These are phyloP conservation scores for Phenoliferia sp. DNA, from an alignment of 1,284 basidiomycete species.

Conservation along the genomic window DNA sequence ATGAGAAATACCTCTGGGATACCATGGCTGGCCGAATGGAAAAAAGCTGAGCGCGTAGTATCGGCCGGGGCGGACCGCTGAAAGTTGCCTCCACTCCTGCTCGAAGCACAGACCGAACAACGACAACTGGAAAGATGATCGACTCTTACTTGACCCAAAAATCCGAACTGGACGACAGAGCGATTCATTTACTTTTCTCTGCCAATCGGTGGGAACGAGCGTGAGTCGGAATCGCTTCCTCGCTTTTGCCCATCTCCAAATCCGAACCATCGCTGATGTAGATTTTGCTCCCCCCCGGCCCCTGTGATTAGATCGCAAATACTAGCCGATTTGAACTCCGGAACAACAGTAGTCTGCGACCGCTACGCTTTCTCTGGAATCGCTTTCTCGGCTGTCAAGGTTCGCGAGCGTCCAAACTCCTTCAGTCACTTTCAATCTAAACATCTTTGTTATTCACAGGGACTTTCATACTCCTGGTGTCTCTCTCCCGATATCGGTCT, in stretches of 20 bases:
- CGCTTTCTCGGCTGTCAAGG: slow-evolving; percentile 86
- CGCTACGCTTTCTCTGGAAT: slow-evolving; percentile 96
- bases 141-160: slow-evolving; percentile 79
- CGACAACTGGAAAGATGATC: slow-evolving; percentile 87
- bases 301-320: slow-evolving; percentile 56
- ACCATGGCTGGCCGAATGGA: background rate
- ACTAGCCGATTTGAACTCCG: slow-evolving; percentile 55
- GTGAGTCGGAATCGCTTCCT: slow-evolving; percentile 56
- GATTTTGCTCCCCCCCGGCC: background rate
- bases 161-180: slow-evolving; percentile 81
- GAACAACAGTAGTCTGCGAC: slow-evolving; percentile 78
- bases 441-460: slow-evolving; percentile 39
- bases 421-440: background rate
- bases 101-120: slow-evolving; percentile 70
- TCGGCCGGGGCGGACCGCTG: background rate
- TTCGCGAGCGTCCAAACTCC: slow-evolving; percentile 29
- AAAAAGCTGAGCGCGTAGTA: too few species aligned
- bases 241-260: background rate
- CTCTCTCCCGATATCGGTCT: slow-evolving; percentile 75
- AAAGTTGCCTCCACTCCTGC: background rate
- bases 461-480: slow-evolving; percentile 67
- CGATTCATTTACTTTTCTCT: slow-evolving; percentile 90
- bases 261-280: too few species aligned
- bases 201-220: slow-evolving; percentile 95
- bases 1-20: background rate